Base-by-base conservation (phyloP, 371 early-diverging fungal genomes). In the Actinomortierella ambigua region DNA sequence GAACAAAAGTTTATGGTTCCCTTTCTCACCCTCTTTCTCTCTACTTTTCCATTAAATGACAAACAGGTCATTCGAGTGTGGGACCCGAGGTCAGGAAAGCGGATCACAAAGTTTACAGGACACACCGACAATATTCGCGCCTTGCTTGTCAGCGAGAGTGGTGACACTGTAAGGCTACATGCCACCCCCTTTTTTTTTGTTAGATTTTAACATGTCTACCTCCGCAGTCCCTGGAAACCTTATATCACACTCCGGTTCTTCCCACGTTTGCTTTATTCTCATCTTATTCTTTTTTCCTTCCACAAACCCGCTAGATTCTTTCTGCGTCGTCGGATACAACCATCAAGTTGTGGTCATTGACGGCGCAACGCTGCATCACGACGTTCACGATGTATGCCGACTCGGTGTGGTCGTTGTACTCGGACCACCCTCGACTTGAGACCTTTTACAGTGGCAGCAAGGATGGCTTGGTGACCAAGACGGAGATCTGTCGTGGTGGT, bases 121-220 rank as follows among this genome's bases (percentile, higher is more conserved):
- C 98, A 98, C 68, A 93, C 94, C 0, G 98, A 98, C 64, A 92
- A 92, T 62, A 92, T 98, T 29, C 92, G 97, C 50, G 87, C 93
- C 11, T 67, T 97, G 17, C 75, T 97, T 42, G 79, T 98, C 15
- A 90, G 92, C 54, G 86, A 93, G 23, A 97, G 95, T 75, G 95
- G 96, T 18, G 85, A 90, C 63, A 85, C 88, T 57, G 91, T 92
- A 80, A 76, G 80, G 57, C 20, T 28, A 9, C 17, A 13, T 4
- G 9, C 17, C n/a, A n/a, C n/a, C n/a, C n/a, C n/a, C 23, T 18
- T 39, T 44, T 1, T 18, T 22, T 23, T 27, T 13, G 24, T 44
- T 17, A 54, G 6, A 22, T 22, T 5, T 24, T 26, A 44, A 1
- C 39, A 41, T n/a, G 42, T 20, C 6, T 54, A 22, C 51, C 41